phyloP scores from a whole-genome alignment of 805 yeast species.

The Yamadazyma ubonensis region DNA sequence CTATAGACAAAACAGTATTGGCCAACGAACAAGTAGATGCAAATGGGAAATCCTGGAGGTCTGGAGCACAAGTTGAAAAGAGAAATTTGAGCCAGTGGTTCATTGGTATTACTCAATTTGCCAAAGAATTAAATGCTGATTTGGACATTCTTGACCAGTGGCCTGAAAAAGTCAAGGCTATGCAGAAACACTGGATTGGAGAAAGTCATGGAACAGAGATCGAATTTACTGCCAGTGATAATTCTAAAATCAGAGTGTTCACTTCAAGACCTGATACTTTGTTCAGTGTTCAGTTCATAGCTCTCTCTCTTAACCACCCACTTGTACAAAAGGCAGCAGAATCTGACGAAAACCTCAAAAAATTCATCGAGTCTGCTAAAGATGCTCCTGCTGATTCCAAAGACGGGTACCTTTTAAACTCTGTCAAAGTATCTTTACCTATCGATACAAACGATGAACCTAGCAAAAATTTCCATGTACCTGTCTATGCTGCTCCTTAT shows the following conservation, averaged over 20 bases:
- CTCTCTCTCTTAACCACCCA: constrained; percentile 72
- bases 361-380: constrained; percentile 42
- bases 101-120: constrained; percentile 81
- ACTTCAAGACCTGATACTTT: constrained; percentile 92
- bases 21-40: constrained; percentile 95
- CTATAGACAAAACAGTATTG: constrained; percentile 88
- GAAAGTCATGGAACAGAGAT: constrained; percentile 78
- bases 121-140: constrained; percentile 65
- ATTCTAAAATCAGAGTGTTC: constrained; percentile 49
- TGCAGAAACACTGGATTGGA: constrained; percentile 97
- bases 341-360: constrained; percentile 38
- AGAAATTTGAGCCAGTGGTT: constrained; percentile 87
- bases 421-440: constrained; percentile 57
- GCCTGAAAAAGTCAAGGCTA: constrained; percentile 85
- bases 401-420: constrained; percentile 55
- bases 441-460: constrained; percentile 35
- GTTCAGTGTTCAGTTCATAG: constrained; percentile 77
- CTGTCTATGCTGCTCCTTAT: constrained; percentile 88
- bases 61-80: constrained; percentile 93
- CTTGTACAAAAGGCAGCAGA: constrained; percentile 43
- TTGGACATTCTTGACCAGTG: constrained; percentile 61
- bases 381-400: constrained; percentile 45
- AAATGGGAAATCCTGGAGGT: constrained; percentile 92
- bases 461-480: constrained; percentile 39
- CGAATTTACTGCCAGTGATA: constrained; percentile 21